These are phyloP conservation scores for Crithidia thermophila DNA, from an alignment of 208 protist genomes.

Conservation along the genomic window DNA sequence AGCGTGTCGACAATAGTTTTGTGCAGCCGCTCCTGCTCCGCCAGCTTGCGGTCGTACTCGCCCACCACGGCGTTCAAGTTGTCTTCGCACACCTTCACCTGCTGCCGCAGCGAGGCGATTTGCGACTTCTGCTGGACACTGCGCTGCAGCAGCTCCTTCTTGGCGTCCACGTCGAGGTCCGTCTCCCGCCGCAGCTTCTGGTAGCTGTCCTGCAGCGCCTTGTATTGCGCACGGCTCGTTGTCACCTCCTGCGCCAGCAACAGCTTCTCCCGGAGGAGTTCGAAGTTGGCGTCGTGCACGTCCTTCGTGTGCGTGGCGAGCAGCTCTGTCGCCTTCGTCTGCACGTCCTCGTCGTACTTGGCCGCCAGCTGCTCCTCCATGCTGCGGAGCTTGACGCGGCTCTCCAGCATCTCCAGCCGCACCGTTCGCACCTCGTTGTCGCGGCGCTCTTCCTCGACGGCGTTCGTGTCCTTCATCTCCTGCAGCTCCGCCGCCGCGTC, in stretches of 20 bases:
- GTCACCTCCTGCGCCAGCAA: slow-evolving; percentile 60
- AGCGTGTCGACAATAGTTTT: slow-evolving; percentile 34
- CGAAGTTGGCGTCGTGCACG: slow-evolving; percentile 72
- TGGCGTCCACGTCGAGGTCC: slow-evolving; percentile 41
- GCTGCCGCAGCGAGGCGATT: slow-evolving; percentile 47
- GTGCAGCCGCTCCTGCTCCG: slow-evolving; percentile 34
- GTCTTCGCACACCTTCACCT: slow-evolving; percentile 64
- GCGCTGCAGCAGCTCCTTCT: slow-evolving; percentile 47
- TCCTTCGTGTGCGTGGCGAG: slow-evolving; percentile 65
- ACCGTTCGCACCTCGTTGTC: slow-evolving; percentile 29
- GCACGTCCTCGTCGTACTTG: slow-evolving; percentile 60
- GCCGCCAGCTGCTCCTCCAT: slow-evolving; percentile 50
- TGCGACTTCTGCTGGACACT: slow-evolving; percentile 59
- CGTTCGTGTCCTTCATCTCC: slow-evolving; percentile 32
- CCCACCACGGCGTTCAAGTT: slow-evolving; percentile 47
- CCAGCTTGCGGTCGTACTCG: slow-evolving; percentile 64
- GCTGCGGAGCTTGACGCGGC: slow-evolving; percentile 67
- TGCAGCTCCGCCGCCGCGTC: slow-evolving; percentile 53
- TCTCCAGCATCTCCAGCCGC: slow-evolving; percentile 73
- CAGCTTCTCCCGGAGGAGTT: slow-evolving; percentile 72
- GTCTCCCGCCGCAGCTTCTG: slow-evolving; percentile 42
- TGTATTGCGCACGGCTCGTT: slow-evolving; percentile 7
- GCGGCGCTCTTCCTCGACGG: slow-evolving; percentile 33
- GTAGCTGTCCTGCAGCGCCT: slow-evolving; percentile 49
- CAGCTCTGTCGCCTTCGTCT: slow-evolving; percentile 56